Percentiles rank a stretch among this genome's conserved stretches.
These are phyloP conservation scores for Nasturtium officinale DNA, from an alignment of 345 rosid genomes.

Conservation along the genomic window DNA sequence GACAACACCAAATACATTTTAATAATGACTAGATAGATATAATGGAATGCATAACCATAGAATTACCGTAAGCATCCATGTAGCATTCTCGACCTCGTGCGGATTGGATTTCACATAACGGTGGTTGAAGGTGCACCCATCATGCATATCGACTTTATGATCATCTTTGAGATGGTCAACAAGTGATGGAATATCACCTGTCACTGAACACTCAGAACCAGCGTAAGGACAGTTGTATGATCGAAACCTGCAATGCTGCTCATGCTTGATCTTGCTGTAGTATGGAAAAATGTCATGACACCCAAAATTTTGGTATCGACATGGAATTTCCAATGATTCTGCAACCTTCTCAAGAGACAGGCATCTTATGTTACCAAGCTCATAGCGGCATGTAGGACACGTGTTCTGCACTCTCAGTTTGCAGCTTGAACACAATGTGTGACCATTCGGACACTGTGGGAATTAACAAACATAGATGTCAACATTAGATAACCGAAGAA, in stretches of 20 bases:
- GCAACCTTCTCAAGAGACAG: slow-evolving; percentile 88
- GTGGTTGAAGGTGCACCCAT: slow-evolving; percentile 83
- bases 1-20: not conserved
- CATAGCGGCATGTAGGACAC: slow-evolving; percentile 85
- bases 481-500: not conserved
- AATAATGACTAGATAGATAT: not conserved
- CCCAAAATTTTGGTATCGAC: slow-evolving; percentile 71
- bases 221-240: slow-evolving; percentile 88
- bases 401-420: slow-evolving; percentile 68
- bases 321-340: slow-evolving; percentile 75
- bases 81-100: slow-evolving; percentile 88
- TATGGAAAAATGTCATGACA: slow-evolving; percentile 79
- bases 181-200: slow-evolving; percentile 73
- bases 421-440: slow-evolving; percentile 79
- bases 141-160: slow-evolving; percentile 94
- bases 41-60: not conserved
- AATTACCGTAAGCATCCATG: slow-evolving; percentile 95
- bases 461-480: slow-evolving; percentile 1
- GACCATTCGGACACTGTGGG: slow-evolving; percentile 82
- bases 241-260: slow-evolving; percentile 67
- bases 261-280: slow-evolving; percentile 83
- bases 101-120: slow-evolving; percentile 88
- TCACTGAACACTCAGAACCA: slow-evolving; percentile 79
- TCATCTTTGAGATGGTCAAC: slow-evolving; percentile 77
- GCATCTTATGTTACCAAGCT: slow-evolving; percentile 91